Evolutionary conservation across 805 yeast species (phyloP).

Genomic region (Candida easanensis): DNA sequence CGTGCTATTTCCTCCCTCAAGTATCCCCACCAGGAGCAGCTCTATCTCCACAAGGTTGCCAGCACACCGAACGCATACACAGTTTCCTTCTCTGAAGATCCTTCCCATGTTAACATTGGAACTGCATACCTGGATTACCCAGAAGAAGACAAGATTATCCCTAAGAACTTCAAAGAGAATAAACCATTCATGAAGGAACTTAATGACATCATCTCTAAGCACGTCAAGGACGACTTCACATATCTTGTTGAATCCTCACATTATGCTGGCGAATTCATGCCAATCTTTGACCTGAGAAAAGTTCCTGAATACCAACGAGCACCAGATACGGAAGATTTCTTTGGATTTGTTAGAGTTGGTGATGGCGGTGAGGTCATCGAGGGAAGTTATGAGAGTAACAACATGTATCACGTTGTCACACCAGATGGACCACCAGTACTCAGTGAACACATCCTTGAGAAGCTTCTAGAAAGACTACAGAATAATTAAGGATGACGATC

Average conservation of each 20-base stretch:
- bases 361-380: constrained; percentile 50
- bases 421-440: constrained; percentile 48
- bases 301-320: constrained; percentile 62
- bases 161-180: constrained; percentile 12
- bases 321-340: constrained; percentile 67
- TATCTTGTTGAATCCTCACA: constrained; percentile 55
- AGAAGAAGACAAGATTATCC: constrained; percentile 1
- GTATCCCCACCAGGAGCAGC: constrained; percentile 13
- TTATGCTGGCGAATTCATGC: constrained; percentile 55
- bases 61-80: not conserved
- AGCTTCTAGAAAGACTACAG: constrained; percentile 26
- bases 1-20: not conserved
- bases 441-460: constrained; percentile 47
- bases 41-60: constrained; percentile 13
- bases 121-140: not conserved
- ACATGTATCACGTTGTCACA: constrained; percentile 51
- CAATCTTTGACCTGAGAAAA: constrained; percentile 67
- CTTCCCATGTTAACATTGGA: constrained; percentile 10
- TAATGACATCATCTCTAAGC: constrained; percentile 14
- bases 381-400: constrained; percentile 54
- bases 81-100: constrained; percentile 18
- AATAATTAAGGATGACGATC: not conserved
- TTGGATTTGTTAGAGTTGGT: constrained; percentile 67
- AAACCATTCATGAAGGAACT: constrained; percentile 10
- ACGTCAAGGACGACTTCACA: constrained; percentile 44